phyloP scores from a whole-genome alignment of 2,329 filamentous ascomycete genomes.

The Xylaria polymorpha region DNA sequence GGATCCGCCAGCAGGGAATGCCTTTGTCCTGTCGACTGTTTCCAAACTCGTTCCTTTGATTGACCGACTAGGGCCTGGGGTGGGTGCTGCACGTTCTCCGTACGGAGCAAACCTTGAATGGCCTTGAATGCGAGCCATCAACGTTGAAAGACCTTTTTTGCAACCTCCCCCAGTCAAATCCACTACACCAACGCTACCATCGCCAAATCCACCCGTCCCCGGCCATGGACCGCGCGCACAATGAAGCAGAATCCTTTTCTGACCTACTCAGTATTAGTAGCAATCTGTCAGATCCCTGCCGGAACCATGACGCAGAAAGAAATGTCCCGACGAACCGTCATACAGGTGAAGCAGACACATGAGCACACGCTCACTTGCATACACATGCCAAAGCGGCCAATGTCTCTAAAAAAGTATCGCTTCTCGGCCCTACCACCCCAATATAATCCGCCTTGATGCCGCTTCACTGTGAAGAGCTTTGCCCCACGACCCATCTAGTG shows the following conservation, averaged over 20 bases:
- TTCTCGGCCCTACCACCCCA: conserved; percentile 53
- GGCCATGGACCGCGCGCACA: conserved; percentile 48
- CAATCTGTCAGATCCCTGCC: conserved; percentile 51
- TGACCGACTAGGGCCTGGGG: conserved; percentile 41
- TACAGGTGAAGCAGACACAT: conserved; percentile 50
- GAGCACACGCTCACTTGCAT: conserved; percentile 50
- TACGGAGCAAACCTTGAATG: conserved; percentile 48
- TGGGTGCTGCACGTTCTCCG: conserved; percentile 35
- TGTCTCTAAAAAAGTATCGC: conserved; percentile 51
- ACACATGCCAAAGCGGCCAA: conserved; percentile 53
- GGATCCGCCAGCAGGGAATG: conserved; percentile 45
- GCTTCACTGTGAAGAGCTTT: conserved; percentile 45
- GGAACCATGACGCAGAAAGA: conserved; percentile 53
- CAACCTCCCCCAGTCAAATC: conserved; percentile 47
- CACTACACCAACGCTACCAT: conserved; percentile 50
- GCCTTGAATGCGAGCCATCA: conserved; percentile 48
- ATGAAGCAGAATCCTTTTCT: conserved; percentile 49
- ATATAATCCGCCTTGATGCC: conserved; percentile 52
- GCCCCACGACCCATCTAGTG: conserved; percentile 39
- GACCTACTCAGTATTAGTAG: conserved; percentile 36
- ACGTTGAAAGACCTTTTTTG: conserved; percentile 46
- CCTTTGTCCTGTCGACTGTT: conserved; percentile 49
- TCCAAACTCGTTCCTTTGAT: conserved; percentile 51
- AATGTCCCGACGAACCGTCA: conserved; percentile 50
- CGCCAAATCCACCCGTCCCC: conserved; percentile 48